Percentiles rank a stretch among this genome's conserved stretches.
Evolutionary conservation across 2,329 filamentous ascomycete species (phyloP).

Genomic region (Knoxdaviesia capensis): DNA sequence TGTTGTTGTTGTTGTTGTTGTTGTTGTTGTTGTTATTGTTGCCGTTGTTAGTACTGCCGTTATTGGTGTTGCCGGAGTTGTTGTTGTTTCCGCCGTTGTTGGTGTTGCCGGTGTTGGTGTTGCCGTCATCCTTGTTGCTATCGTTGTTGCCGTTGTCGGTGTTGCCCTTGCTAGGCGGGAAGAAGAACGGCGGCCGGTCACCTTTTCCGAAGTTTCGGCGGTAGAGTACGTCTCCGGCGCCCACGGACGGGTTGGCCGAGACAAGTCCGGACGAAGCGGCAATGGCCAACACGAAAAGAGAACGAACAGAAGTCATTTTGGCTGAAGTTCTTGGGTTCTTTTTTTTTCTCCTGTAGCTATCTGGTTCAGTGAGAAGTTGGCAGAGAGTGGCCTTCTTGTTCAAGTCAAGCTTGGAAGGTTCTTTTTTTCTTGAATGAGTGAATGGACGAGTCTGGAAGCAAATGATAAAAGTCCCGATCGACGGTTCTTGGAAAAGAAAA

Average conservation of each 20-base stretch:
- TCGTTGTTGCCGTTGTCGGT: slow-evolving; percentile 6
- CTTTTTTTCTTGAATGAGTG: neutral
- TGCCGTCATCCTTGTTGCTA: slow-evolving; percentile 4
- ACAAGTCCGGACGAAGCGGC: no score
- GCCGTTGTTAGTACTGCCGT: slow-evolving; percentile 5
- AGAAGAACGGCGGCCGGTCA: neutral
- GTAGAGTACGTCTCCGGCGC: neutral
- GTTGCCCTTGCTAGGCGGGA: slow-evolving; percentile 2
- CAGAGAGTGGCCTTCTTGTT: no score
- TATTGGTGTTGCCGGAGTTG: slow-evolving; percentile 6
- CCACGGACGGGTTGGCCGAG: neutral
- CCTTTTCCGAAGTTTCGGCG: slow-evolving; percentile 4
- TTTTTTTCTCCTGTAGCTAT: no score
- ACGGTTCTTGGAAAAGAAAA: neutral
- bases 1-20: slow-evolving; percentile 7
- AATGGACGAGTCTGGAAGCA: neutral
- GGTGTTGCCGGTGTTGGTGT: slow-evolving; percentile 6
- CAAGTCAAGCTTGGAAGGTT: no score
- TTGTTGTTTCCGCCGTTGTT: slow-evolving; percentile 7
- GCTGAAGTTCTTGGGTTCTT: no score
- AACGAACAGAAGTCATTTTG: no score
- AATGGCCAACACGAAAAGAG: no score
- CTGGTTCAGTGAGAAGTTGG: no score
- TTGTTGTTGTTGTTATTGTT: slow-evolving; percentile 7
- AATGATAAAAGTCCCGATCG: neutral